Conservation (phyloP, 805 yeast genomes). For the Phaffomyces opuntiae region DNA sequence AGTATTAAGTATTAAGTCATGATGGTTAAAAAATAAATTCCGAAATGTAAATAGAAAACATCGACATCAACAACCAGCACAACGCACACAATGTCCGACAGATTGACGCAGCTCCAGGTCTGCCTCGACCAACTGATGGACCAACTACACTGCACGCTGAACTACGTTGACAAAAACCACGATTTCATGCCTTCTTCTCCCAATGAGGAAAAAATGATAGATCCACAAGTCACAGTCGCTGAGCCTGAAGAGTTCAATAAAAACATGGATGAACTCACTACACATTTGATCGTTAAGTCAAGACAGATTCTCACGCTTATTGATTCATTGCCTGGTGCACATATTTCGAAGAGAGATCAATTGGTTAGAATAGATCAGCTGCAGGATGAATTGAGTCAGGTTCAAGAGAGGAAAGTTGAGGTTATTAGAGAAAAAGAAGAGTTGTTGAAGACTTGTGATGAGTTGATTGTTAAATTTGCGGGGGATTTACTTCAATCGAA, state of each 20-base stretch:
- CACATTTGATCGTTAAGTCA: slow-evolving; percentile 78
- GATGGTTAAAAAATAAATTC: too few species aligned
- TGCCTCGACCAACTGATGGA: slow-evolving; percentile 77
- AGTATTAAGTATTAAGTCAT: too few species aligned
- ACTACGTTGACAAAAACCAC: slow-evolving; percentile 73
- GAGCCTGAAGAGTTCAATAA: slow-evolving; percentile 30
- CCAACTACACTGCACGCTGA: slow-evolving; percentile 71
- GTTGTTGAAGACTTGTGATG: slow-evolving; percentile 55
- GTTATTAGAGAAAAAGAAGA: slow-evolving; percentile 60
- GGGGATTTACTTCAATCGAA: slow-evolving; percentile 31
- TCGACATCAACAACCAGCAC: too few species aligned
- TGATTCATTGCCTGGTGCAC: slow-evolving; percentile 89
- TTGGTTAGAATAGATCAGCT: slow-evolving; percentile 53
- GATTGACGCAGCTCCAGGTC: slow-evolving; percentile 83
- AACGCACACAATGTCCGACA: slow-evolving; percentile 53
- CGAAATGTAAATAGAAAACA: too few species aligned
- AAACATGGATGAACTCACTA: slow-evolving; percentile 69
- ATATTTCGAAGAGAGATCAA: slow-evolving; percentile 73
- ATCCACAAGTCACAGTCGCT: slow-evolving; percentile 54
- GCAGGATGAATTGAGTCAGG: slow-evolving; percentile 51
- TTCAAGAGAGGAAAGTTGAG: slow-evolving; percentile 50
- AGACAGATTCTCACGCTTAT: slow-evolving; percentile 82
- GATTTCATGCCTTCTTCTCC: slow-evolving; percentile 42
- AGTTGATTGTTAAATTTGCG: slow-evolving; percentile 46
- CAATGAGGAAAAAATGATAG: slow-evolving; percentile 51